Evolutionary conservation across 1,139 yeast species (phyloP).

Genomic region (Yamadazyma sp.): DNA sequence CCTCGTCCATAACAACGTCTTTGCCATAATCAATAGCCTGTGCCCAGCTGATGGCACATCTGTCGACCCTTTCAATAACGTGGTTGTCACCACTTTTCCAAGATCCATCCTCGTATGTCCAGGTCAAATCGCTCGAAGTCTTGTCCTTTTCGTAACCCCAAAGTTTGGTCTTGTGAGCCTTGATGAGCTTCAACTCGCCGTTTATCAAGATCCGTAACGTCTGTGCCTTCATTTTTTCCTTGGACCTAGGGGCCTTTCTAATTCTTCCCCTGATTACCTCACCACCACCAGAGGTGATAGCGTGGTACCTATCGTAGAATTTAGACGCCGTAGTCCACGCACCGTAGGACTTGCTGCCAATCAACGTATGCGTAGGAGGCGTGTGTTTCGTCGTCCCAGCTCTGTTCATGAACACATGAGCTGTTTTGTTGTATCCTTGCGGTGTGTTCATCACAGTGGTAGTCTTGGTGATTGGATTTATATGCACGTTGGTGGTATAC

Average conservation of each 20-base stretch:
- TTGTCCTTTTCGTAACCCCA: slow-evolving; percentile 87
- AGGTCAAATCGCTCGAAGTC: slow-evolving; percentile 60
- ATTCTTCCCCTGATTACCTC: slow-evolving; percentile 61
- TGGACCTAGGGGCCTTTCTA: slow-evolving; percentile 52
- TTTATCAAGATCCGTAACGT: slow-evolving; percentile 67
- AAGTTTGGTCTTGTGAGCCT: slow-evolving; percentile 68
- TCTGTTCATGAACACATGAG: slow-evolving; percentile 33
- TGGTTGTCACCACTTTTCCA: slow-evolving; percentile 90
- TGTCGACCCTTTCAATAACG: slow-evolving; percentile 55
- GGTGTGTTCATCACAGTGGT: slow-evolving; percentile 17
- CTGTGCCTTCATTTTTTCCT: slow-evolving; percentile 44
- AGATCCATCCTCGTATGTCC: slow-evolving; percentile 57
- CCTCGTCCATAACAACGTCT: slow-evolving; percentile 20
- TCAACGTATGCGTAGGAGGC: slow-evolving; percentile 31
- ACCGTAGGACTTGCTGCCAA: slow-evolving; percentile 39
- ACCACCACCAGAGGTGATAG: slow-evolving; percentile 36
- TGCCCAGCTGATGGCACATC: slow-evolving; percentile 26
- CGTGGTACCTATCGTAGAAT: slow-evolving; percentile 14
- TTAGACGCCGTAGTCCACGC: slow-evolving; percentile 20
- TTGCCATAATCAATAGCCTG: slow-evolving; percentile 21
- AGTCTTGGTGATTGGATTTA: slow-evolving; percentile 23
- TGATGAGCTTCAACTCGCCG: slow-evolving; percentile 58
- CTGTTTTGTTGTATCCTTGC: slow-evolving; percentile 32
- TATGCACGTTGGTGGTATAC: slow-evolving; percentile 31
- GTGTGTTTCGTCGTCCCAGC: slow-evolving; percentile 39